Conservation (phyloP, 495 filamentous ascomycete species). For the Xylaria scruposa region DNA sequence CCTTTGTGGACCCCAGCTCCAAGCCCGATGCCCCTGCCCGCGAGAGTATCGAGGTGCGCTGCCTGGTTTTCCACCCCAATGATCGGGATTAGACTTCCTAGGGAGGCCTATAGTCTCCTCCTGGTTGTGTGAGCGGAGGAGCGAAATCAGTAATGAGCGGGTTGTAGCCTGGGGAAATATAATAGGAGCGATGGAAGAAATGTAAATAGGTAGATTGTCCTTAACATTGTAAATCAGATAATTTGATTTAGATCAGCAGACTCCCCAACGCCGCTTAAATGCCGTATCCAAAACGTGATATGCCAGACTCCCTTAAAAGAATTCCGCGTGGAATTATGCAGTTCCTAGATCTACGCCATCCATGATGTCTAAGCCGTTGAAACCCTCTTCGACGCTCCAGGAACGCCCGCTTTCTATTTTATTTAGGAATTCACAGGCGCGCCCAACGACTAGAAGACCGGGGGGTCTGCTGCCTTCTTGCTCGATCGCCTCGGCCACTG, state of each 20-base stretch:
- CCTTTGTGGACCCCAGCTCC: conserved; percentile 63
- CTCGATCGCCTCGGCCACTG: conserved; percentile 83
- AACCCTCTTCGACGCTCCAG: conserved; percentile 93
- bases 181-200: neutral
- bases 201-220: conserved; percentile 20
- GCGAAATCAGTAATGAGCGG: neutral
- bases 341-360: conserved; percentile 35
- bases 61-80: conserved; percentile 57
- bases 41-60: conserved; percentile 71
- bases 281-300: neutral
- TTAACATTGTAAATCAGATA: conserved; percentile 17
- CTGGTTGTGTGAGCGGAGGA: neutral
- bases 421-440: conserved; percentile 79
- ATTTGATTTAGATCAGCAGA: neutral
- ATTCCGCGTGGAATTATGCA: conserved; percentile 8
- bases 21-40: conserved; percentile 53
- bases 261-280: neutral
- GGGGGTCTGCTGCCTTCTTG: conserved; percentile 89
- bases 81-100: conserved; percentile 38
- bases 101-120: neutral
- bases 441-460: conserved; percentile 86
- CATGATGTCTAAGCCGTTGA: conserved; percentile 66
- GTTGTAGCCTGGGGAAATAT: neutral
- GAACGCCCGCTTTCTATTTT: conserved; percentile 58
- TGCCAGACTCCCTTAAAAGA: neutral